Conservation (phyloP, 805 yeast genomes). For the Barnettozyma vustinii region DNA sequence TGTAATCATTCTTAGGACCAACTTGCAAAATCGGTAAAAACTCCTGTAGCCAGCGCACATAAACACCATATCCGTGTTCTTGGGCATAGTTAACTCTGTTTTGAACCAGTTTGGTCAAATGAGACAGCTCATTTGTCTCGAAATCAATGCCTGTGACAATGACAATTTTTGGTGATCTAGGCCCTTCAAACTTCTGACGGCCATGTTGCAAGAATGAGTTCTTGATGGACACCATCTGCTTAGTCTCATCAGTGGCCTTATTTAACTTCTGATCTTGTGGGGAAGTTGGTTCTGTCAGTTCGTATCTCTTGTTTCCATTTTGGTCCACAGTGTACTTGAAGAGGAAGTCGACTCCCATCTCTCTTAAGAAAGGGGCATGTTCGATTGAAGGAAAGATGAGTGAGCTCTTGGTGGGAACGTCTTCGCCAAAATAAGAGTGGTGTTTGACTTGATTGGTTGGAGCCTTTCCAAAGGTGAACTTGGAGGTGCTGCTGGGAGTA, state of each 20-base stretch:
- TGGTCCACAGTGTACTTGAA: constrained; percentile 44
- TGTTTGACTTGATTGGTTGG: constrained; percentile 22
- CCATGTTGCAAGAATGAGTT: constrained; percentile 63
- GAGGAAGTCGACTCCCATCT: constrained; percentile 46
- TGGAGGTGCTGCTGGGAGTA: background rate
- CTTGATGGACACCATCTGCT: constrained; percentile 39
- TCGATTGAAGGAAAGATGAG: constrained; percentile 74
- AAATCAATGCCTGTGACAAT: constrained; percentile 78
- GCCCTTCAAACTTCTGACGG: constrained; percentile 40
- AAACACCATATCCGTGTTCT: constrained; percentile 73
- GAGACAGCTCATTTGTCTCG: constrained; percentile 53
- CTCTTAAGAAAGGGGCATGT: constrained; percentile 56
- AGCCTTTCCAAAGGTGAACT: constrained; percentile 1
- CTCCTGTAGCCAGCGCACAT: constrained; percentile 82
- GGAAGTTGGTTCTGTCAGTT: constrained; percentile 28
- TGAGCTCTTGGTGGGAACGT: constrained; percentile 43
- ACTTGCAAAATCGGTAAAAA: constrained; percentile 54
- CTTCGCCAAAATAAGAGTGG: constrained; percentile 42
- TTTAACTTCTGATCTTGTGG: constrained; percentile 31
- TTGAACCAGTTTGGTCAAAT: constrained; percentile 66
- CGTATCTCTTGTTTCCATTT: constrained; percentile 35
- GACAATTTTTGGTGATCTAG: constrained; percentile 56
- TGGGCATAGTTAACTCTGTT: constrained; percentile 88
- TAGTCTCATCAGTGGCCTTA: constrained; percentile 31
- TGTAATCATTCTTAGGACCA: constrained; percentile 33